Conservation (phyloP, 148 eudicot genomes). For the Simmondsia chinensis region DNA sequence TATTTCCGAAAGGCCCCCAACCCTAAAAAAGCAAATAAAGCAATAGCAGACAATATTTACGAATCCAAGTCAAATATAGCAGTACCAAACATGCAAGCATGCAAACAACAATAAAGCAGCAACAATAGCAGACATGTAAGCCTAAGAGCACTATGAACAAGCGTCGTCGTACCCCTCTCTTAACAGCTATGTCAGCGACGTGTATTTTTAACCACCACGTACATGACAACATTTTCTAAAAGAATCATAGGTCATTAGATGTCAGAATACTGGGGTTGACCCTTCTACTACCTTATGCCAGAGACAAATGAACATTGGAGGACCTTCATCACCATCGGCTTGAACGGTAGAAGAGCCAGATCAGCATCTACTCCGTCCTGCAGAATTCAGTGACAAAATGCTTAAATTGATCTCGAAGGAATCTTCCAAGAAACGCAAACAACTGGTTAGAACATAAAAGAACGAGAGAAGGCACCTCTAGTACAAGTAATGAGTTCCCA, state of each 20-base stretch:
- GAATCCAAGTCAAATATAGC: too few species aligned
- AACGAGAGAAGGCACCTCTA: conserved; percentile 48
- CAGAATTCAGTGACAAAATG: conserved; percentile 7
- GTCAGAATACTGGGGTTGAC: neutral
- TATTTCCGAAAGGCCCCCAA: too few species aligned
- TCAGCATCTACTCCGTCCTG: conserved; percentile 55
- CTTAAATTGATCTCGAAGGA: neutral
- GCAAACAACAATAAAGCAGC: too few species aligned
- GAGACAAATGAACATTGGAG: conserved; percentile 86
- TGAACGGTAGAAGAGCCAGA: conserved; percentile 66
- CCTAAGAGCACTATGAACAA: too few species aligned
- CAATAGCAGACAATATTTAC: too few species aligned
- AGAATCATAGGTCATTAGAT: neutral
- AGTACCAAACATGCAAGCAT: too few species aligned
- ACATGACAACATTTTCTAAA: neutral
- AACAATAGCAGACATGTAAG: too few species aligned
- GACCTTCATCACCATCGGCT: conserved; percentile 73
- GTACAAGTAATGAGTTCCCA: conserved; percentile 64
- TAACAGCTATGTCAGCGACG: too few species aligned
- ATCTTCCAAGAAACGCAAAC: neutral
- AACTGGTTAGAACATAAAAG: neutral
- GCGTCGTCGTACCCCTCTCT: too few species aligned
- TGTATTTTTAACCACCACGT: too few species aligned
- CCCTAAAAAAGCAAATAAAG: too few species aligned
- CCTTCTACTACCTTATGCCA: conserved; percentile 69